Conservation (phyloP, 177 flowering plant genomes). For the Vitis hybrid region DNA sequence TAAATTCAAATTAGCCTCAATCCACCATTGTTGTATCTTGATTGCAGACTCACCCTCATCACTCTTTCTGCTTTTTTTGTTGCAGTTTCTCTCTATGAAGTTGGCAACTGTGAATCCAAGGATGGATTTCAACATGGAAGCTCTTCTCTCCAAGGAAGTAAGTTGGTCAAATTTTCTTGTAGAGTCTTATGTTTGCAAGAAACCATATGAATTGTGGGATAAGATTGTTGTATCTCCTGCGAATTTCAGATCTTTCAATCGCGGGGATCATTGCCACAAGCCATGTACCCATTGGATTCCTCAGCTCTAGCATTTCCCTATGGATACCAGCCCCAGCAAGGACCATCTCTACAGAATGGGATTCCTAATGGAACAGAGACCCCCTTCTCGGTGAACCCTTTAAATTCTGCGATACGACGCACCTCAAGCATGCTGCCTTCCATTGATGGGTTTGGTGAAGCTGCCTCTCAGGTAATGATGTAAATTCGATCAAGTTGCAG, state of each 20-base stretch:
- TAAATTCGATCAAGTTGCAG: not conserved
- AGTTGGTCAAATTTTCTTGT: constrained; percentile 15
- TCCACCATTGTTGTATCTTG: not conserved
- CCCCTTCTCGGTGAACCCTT: constrained; percentile 40
- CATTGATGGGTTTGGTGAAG: constrained; percentile 44
- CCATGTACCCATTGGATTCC: constrained; percentile 45
- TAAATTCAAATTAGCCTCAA: constrained; percentile 16
- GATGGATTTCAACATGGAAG: constrained; percentile 43
- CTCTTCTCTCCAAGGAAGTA: constrained; percentile 65
- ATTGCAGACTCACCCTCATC: not conserved
- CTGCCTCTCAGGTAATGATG: constrained; percentile 52
- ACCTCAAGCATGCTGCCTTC: constrained; percentile 46
- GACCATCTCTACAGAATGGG: constrained; percentile 21
- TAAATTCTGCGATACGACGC: constrained; percentile 31
- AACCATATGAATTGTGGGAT: not conserved
- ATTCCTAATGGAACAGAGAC: constrained; percentile 38
- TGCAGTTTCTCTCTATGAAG: constrained; percentile 87
- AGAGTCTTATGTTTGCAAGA: not conserved
- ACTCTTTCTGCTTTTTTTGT: not conserved
- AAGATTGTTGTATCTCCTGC: not conserved
- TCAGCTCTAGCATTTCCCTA: constrained; percentile 44
- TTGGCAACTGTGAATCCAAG: constrained; percentile 71
- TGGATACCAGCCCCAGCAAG: constrained; percentile 44
- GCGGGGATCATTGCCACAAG: constrained; percentile 35
- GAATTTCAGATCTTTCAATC: constrained; percentile 57